Percentiles rank a stretch among this genome's conserved stretches.
Conservation (phyloP, 805 yeast genomes). For the Yarrowia deformans region DNA sequence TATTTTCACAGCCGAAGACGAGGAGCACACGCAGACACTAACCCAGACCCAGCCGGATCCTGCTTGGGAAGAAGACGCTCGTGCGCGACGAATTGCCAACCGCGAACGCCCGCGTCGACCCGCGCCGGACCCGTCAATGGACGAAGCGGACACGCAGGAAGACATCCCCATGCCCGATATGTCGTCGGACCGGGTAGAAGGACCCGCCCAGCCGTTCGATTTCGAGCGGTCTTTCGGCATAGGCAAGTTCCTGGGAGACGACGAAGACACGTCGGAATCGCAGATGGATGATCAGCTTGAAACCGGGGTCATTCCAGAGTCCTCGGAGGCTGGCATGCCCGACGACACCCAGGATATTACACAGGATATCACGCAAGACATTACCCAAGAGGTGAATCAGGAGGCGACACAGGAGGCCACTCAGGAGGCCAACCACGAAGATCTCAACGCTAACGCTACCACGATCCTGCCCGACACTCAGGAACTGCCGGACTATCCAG, state of each 20-base stretch:
- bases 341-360: constrained; percentile 28
- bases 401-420: constrained; percentile 4
- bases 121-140: constrained; percentile 1
- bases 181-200: constrained; percentile 17
- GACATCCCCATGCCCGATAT: constrained; percentile 12
- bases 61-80: constrained; percentile 10
- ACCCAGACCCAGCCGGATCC: constrained; percentile 39
- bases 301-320: constrained; percentile 4
- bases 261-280: constrained; percentile 5
- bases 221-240: constrained; percentile 22
- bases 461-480: constrained; percentile 4
- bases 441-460: neutral
- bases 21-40: neutral
- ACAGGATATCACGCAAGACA: constrained; percentile 11
- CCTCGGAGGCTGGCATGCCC: constrained; percentile 7
- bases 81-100: constrained; percentile 5
- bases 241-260: constrained; percentile 8
- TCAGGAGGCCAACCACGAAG: neutral
- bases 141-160: constrained; percentile 33
- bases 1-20: neutral
- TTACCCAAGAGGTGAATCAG: neutral
- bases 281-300: neutral
- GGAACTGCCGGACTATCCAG: neutral
- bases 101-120: constrained; percentile 9
- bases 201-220: constrained; percentile 19